Base-by-base conservation (phyloP, 1,284 basidiomycete species). In the Vanrija sp. region DNA sequence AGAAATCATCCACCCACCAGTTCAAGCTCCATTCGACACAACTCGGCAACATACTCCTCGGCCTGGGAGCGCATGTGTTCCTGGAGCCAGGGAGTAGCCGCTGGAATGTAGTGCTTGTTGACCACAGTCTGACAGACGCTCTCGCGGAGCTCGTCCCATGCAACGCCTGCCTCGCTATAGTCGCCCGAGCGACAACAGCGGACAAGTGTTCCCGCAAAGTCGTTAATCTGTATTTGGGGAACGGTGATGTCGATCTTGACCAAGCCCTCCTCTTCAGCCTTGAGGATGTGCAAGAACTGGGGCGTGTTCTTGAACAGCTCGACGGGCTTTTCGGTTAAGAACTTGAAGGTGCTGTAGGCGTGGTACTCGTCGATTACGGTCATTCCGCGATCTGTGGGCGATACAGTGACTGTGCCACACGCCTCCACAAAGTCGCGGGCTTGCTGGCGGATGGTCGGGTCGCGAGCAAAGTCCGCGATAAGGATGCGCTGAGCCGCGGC, bases 271-370 rank as follows among this genome's bases (percentile, higher is more conserved):
- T 85, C 78, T 75, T 99, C 96, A 2, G 96, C 96, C 43, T 85
- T 82, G 9, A 98, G 83, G 61, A 98, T 96, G 63, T 92, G 85
- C 27, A 98, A 79, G 77, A 95, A 96, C 67, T 95, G 91, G 8
- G 88, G 79, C 0, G 81, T 58, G 36, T 85, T 81, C 42, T 85
- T 68, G 81, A 97, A 85, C 7, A 84, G 81, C n/a, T 73, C 72
- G 27, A 91, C 82, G 10, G 84, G 86, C 72, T 98, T 98, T 63
- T 86, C 81, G 39, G 82, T 78, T 38, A 98, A 80, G 77, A 97
- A 98, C 80, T 98, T 98, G 84, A 98, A 98, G 64, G 85, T 85
- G 91, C 86, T 92, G 76, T 89, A 96, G 0, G 85, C 83, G 73
- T 97, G 89, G 63, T 86, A 84, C 61, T 93, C 85, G 66, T 94